These are phyloP conservation scores for Carpinus viminea DNA, from an alignment of 306 rosid genomes.

Conservation along the genomic window DNA sequence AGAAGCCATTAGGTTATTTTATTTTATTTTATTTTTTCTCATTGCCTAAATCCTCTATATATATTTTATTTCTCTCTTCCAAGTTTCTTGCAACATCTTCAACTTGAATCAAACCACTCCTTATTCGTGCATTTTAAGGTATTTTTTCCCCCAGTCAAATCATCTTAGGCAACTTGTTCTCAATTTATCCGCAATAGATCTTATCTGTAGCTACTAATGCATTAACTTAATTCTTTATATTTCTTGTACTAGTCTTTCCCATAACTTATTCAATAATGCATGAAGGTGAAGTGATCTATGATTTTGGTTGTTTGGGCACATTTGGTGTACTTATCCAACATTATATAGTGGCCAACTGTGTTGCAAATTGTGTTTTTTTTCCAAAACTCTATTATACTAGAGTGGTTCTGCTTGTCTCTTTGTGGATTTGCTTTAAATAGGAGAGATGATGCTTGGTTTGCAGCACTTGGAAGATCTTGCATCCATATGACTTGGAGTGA, in stretches of 20 bases:
- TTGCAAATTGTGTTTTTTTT: neutral
- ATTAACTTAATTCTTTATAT: neutral
- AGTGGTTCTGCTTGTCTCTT: conserved; percentile 14
- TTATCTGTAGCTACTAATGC: neutral
- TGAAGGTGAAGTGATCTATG: neutral
- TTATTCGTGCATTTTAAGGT: no score
- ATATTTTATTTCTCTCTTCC: no score
- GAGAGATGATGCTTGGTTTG: conserved; percentile 95
- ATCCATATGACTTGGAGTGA: conserved; percentile 92
- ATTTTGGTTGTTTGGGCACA: neutral
- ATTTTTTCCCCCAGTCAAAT: no score
- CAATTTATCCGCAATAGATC: neutral
- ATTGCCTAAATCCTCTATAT: neutral
- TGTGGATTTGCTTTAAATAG: conserved; percentile 37
- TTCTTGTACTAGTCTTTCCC: neutral
- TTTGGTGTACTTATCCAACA: neutral
- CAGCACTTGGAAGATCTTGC: conserved; percentile 82
- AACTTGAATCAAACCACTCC: no score
- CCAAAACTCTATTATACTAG: neutral
- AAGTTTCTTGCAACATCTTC: no score
- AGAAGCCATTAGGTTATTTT: neutral
- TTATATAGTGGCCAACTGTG: neutral
- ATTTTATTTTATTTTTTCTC: no score
- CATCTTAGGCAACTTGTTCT: neutral
- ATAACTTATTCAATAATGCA: neutral